Base-by-base conservation (phyloP, 208 protist species). In the Trypanosoma cruzi region DNA sequence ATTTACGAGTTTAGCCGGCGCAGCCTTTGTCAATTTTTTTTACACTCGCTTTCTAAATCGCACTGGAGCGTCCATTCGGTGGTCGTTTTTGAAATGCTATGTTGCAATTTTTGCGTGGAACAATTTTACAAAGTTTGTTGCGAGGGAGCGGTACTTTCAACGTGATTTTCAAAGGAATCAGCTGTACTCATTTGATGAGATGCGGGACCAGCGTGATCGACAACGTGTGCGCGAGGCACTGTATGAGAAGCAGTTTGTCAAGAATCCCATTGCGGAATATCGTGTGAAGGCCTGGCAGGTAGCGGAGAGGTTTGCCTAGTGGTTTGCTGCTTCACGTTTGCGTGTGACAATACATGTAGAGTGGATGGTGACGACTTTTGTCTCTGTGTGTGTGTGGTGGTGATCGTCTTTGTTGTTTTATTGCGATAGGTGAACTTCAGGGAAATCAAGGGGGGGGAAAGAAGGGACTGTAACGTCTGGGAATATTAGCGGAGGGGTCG, bases 151-250 rank as follows among this genome's bases (percentile, higher is more conserved):
- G 10, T 93, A 91, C 77, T 96, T 93, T 67, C 81, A 89, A 71
- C 82, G 90, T 28, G 87, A 95, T 75, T 95, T 95, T 69, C 88
- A 93, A 75, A 78, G 90, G 58, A 96, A 96, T 64, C 90, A 96
- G 61, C 53, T 92, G 18, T 96, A 93, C 75, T 85, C 82, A n/a
- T 72, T 77, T 54, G 90, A 96, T 62, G 90, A 96, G 77, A 52
- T 90, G 48, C 85, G 90, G 55, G 71, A 93, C 26, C 90, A 93
- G 70, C 87, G 87, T 55, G 90, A 96, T 42, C 74, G 81, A 46
- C 90, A 96, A 68, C 87, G 90, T 48, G 85, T 96, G 46, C 85
- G 90, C 7, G 90, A 93, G 80, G 85, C 86, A 29, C 66, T 96
- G 48, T 96, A 96, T 63, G 90, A 86, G 61, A 90, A 90, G 63